Conservation (phyloP, 2,329 filamentous ascomycete genomes). For the Pestalotiopsis fici region DNA sequence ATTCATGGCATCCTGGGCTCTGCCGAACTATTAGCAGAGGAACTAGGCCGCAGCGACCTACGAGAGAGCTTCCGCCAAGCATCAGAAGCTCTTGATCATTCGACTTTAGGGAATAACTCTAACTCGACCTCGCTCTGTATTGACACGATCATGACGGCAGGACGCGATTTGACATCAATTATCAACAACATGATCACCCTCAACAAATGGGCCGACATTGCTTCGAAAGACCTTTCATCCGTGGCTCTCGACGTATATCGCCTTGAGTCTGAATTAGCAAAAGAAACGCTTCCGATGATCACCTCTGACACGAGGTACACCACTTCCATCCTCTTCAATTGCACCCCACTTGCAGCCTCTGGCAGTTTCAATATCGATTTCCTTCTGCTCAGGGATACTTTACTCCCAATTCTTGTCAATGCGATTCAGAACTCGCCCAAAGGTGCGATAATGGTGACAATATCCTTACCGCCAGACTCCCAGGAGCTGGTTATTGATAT, state of each 20-base stretch:
- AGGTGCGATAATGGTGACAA: constrained; percentile 35
- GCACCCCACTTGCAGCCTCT: constrained; percentile 12
- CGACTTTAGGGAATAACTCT: not conserved
- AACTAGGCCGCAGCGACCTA: constrained; percentile 29
- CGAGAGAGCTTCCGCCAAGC: not conserved
- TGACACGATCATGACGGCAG: constrained; percentile 38
- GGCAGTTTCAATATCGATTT: constrained; percentile 36
- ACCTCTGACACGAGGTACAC: not conserved
- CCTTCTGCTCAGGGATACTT: constrained; percentile 39
- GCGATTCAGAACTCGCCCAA: constrained; percentile 39
- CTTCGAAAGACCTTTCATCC: constrained; percentile 28
- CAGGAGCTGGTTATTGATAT: constrained; percentile 37
- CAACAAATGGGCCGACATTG: constrained; percentile 38
- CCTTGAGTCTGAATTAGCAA: not conserved
- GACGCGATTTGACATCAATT: constrained; percentile 42
- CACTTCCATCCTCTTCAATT: not conserved
- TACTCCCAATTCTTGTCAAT: constrained; percentile 41
- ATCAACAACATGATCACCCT: constrained; percentile 45
- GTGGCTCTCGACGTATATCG: constrained; percentile 12
- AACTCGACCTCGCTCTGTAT: constrained; percentile 20
- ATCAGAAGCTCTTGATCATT: not conserved
- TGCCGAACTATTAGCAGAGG: constrained; percentile 39
- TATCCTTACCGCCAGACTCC: constrained; percentile 29
- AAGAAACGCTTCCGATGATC: not conserved
- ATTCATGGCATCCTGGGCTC: constrained; percentile 41